These are phyloP conservation scores for Phalaenopsis hybrid DNA, from an alignment of 116 monocot species.

Conservation along the genomic window DNA sequence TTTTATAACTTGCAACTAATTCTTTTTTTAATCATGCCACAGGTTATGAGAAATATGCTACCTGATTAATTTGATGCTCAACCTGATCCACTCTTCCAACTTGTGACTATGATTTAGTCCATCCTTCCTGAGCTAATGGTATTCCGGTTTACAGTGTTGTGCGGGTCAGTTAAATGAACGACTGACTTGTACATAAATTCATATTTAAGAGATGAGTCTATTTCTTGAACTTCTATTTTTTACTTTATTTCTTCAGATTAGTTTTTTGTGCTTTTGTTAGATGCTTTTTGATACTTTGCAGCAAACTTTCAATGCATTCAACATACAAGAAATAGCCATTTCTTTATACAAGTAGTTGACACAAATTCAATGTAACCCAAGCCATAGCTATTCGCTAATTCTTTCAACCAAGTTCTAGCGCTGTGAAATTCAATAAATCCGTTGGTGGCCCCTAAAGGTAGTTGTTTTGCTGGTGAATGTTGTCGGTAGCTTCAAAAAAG, in stretches of 20 bases:
- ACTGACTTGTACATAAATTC: not conserved
- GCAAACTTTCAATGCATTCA: not conserved
- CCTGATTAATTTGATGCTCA: constrained; percentile 86
- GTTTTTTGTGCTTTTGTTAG: not conserved
- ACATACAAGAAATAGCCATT: not conserved
- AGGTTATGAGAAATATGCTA: constrained; percentile 75
- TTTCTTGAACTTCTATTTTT: not conserved
- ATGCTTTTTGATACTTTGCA: not conserved
- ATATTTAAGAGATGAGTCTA: not conserved
- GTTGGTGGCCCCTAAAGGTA: not conserved
- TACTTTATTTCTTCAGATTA: not conserved
- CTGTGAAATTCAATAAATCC: not conserved
- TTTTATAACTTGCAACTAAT: not conserved
- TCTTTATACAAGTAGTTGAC: not conserved
- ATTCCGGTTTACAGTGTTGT: constrained; percentile 70
- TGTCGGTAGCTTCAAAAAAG: too few species aligned
- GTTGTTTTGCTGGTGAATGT: too few species aligned
- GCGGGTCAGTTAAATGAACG: constrained; percentile 40
- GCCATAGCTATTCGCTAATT: not conserved
- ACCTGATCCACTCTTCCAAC: constrained; percentile 82
- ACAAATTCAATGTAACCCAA: not conserved
- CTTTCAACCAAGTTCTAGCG: not conserved
- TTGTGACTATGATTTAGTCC: constrained; percentile 89
- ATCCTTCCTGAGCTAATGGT: constrained; percentile 55
- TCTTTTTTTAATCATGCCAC: constrained; percentile 5